Evolutionary conservation across 768 basidiomycete genomes (phyloP).

Genomic region (Pisolithus marmoratus): DNA sequence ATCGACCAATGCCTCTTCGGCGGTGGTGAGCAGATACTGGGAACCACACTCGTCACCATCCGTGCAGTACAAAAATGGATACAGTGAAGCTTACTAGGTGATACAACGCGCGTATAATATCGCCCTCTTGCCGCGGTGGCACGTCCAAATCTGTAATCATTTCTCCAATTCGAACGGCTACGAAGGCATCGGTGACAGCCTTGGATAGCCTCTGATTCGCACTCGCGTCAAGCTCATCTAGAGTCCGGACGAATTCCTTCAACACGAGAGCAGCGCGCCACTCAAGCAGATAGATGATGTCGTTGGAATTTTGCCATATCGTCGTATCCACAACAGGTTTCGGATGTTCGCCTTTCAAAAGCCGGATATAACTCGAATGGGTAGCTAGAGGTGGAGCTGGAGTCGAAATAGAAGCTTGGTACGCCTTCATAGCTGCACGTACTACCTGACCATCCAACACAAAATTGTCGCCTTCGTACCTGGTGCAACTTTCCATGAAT

Average conservation of each 20-base stretch:
- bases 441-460: conserved; percentile 73
- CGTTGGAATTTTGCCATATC: conserved; percentile 35
- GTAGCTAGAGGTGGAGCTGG: conserved; percentile 7
- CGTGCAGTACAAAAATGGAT: not conserved
- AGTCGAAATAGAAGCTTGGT: conserved; percentile 36
- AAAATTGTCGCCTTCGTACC: conserved; percentile 77
- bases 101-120: conserved; percentile 17
- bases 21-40: conserved; percentile 56
- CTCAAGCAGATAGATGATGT: conserved; percentile 48
- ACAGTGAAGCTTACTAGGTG: conserved; percentile 21
- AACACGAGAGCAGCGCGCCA: conserved; percentile 62
- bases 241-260: conserved; percentile 30
- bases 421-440: conserved; percentile 62
- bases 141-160: conserved; percentile 34
- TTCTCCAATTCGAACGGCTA: conserved; percentile 49
- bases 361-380: conserved; percentile 45
- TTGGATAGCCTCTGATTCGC: conserved; percentile 52
- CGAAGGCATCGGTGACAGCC: conserved; percentile 65
- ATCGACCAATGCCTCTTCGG: conserved; percentile 52
- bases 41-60: not conserved
- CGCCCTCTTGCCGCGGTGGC: conserved; percentile 13
- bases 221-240: conserved; percentile 44
- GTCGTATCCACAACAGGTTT: conserved; percentile 13
- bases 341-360: conserved; percentile 29
- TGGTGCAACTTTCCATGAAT: conserved; percentile 12